These are phyloP conservation scores for Ascochyta fabae DNA, from an alignment of 2,329 filamentous ascomycete genomes.

Conservation along the genomic window DNA sequence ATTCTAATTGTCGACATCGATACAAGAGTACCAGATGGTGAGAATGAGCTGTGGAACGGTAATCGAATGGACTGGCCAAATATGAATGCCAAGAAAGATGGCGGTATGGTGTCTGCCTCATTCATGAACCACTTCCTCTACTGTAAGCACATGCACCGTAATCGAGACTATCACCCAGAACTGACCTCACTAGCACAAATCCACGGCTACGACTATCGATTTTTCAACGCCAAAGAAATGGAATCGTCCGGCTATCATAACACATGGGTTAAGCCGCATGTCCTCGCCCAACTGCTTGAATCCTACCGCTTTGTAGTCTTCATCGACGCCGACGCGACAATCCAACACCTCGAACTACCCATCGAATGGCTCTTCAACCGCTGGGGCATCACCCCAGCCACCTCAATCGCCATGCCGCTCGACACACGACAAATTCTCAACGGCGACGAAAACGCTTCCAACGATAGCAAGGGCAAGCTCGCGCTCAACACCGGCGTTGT, in stretches of 20 bases:
- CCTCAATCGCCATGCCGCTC: conserved; percentile 52
- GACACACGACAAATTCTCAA: conserved; percentile 35
- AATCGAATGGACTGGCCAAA: conserved; percentile 31
- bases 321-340: conserved; percentile 55
- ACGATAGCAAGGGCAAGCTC: conserved; percentile 45
- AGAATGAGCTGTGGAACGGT: conserved; percentile 32
- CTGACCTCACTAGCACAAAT: conserved; percentile 36
- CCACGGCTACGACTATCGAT: conserved; percentile 55
- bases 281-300: conserved; percentile 49
- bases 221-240: conserved; percentile 48
- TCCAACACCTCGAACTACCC: conserved; percentile 53
- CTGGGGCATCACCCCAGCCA: conserved; percentile 52
- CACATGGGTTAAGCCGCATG: conserved; percentile 55
- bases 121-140: conserved; percentile 52
- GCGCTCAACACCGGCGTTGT: conserved; percentile 52
- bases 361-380: conserved; percentile 58
- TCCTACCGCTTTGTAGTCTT: conserved; percentile 54
- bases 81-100: conserved; percentile 27
- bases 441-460: conserved; percentile 32
- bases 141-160: conserved; percentile 19
- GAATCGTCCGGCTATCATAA: conserved; percentile 39
- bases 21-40: conserved; percentile 29
- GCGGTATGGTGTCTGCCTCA: conserved; percentile 46
- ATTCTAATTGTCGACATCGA: conserved; percentile 43
- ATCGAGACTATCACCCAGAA: conserved; percentile 19